Evolutionary conservation across 2,329 filamentous ascomycete species (phyloP), one percentile per base, ranked within the genome.

Genomic region (Sclerotinia subarctica): DNA sequence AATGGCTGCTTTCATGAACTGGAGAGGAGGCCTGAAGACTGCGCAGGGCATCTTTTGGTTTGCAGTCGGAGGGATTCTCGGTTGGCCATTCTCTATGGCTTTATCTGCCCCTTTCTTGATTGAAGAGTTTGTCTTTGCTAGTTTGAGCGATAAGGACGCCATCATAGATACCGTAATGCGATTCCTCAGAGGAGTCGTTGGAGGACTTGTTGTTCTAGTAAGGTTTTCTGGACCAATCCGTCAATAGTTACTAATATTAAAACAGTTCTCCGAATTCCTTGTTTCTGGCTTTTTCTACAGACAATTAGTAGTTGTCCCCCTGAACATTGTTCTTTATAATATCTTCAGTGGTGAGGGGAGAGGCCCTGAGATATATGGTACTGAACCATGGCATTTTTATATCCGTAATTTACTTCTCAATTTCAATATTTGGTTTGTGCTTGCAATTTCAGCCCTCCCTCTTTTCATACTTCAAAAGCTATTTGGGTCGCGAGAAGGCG

Each of bases 331-430:
- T 75, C 87, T 90, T 72, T 99, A 99, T 84, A 99, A 99, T 77
- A 87, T 99, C 54, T 94, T 99, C 77, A 91, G 91, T 10, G 88
- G 88, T 8, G 85, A 87, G 0, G 91, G 89, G 44, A 85, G 83
- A 76, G 95, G 94, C 0, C 95, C 95, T 0, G 87, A 97, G 67
- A 91, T 99, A 47, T 99, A 97, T 75, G 95, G 95, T 56, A 96
- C 92, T 0, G 95, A 99, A 79, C 92, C 94, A 1, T 98, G 94
- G 95, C 90, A 94, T 65, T 99, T 97, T 78, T 99, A 99, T 79
- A 84, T 97, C 74, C 91, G 92, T 74, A 99, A 99, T 75, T 81
- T 99, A 54, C 81, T 90, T 21, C 84, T 99, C 69, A 99, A 99
- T 81, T 99, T 98, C 83, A 97, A 98, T 77, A 80, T 96, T 58